These are phyloP conservation scores for Ogataea populi-albae DNA, from an alignment of 805 yeast species.

Conservation along the genomic window DNA sequence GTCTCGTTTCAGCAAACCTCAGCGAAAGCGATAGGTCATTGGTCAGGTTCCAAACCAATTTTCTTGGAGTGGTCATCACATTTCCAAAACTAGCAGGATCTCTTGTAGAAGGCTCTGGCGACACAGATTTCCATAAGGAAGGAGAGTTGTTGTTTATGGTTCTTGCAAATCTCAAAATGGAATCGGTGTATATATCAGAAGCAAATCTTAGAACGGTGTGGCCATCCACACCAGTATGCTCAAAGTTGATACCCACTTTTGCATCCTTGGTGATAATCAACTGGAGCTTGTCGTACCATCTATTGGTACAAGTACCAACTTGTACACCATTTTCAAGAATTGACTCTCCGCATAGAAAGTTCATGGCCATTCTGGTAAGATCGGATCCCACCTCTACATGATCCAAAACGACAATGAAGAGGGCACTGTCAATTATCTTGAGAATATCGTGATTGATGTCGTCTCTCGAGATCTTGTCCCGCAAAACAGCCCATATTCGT, in stretches of 20 bases:
- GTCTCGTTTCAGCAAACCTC: conserved; percentile 86
- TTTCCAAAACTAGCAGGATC: conserved; percentile 42
- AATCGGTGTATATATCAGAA: conserved; percentile 87
- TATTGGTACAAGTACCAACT: conserved; percentile 88
- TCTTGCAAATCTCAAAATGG: conserved; percentile 81
- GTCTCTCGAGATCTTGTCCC: conserved; percentile 48
- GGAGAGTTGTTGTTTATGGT: conserved; percentile 76
- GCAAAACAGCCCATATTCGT: conserved; percentile 77
- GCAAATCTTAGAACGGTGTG: conserved; percentile 88
- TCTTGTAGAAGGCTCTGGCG: conserved; percentile 46
- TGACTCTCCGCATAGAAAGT: conserved; percentile 85
- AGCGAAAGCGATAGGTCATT: conserved; percentile 73
- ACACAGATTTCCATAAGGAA: conserved; percentile 58
- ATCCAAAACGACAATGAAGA: conserved; percentile 81
- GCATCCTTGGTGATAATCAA: conserved; percentile 84
- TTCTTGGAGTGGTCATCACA: conserved; percentile 71
- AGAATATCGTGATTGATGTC: conserved; percentile 65
- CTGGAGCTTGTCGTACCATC: conserved; percentile 91
- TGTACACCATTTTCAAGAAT: conserved; percentile 80
- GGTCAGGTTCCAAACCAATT: conserved; percentile 84
- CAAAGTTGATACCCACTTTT: conserved; percentile 90
- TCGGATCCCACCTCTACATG: conserved; percentile 63
- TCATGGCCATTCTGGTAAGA: conserved; percentile 66
- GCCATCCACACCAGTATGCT: conserved; percentile 94
- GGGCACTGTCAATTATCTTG: conserved; percentile 72